Evolutionary conservation across 2,329 filamentous ascomycete genomes (phyloP), one percentile per base, ranked within the genome.

Genomic region (Aspergillus fischeri): DNA sequence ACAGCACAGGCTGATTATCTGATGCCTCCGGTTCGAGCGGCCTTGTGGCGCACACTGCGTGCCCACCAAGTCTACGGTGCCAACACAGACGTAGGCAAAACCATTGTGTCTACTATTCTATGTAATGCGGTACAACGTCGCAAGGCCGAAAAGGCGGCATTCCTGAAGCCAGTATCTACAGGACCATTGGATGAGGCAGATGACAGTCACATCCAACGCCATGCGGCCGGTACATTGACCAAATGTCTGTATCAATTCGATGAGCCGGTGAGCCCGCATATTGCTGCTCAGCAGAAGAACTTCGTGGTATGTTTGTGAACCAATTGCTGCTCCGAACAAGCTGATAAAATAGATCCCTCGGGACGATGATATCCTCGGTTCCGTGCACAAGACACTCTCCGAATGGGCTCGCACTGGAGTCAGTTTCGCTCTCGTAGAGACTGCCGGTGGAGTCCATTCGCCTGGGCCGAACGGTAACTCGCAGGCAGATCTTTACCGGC

Each of bases 71-170:
- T 95, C 41, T 95, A 89, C 67, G 91, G 91, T 28, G 89, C 91
- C 49, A 94, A 93, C 66, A 94, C 91, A 0, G 85, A 90, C 63
- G 89, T 94, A 27, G 91, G 91, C 62, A 95, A 95, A 78, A 95
- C 91, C 0, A 84, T 95, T 32, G 82, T 92, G 57, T 87, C 88
- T 1, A 91, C 89, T 0, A 74, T 91, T 11, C 78, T 95, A 3
- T 88, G 85, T 70, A 86, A 83, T 60, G 82, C 87, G 8, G 81
- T 86, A 3, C 76, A 75, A 41, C 77, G 75, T 27, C 74, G 75
- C 28, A 67, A 67, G 6, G 57, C 72, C 7, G 73, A 75, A 17
- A 55, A 59, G 21, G 81, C 86, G 1, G 79, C 82, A 10, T 95
- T 90, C 70, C 70, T 95, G 54, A 95, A 95, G 71, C 91, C 91